Base-by-base conservation (phyloP, 2,329 filamentous ascomycete species). In the Paracorniculantispora psalliotae region DNA sequence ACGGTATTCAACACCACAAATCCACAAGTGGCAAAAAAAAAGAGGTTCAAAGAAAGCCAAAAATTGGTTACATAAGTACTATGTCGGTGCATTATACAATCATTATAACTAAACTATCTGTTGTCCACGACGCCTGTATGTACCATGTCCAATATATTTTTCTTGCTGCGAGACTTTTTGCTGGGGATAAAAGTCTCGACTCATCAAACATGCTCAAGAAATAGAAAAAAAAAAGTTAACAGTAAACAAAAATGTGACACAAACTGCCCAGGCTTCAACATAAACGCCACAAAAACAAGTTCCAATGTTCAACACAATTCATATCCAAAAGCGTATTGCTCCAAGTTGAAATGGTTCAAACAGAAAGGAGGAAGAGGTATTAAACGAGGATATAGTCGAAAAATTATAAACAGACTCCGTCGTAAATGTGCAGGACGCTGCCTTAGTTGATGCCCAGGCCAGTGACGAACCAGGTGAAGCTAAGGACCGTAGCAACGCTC, bases 401-500 rank as follows among this genome's bases (percentile, higher is more conserved):
- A 53, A 51, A 33, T n/a, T n/a, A n/a, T 13, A 25, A 9, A 26
- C 13, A 37, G 15, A 10, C 8, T 7, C 46, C 4, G 2, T 39
- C 26, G 47, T 39, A 15, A n/a, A 4, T 23, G 10, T 41, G 30
- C 17, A 19, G 44, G 7, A 4, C n/a, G 26, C 43, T n/a, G 13
- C 12, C 12, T 25, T 6, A 73, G 48, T 76, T 67, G 37, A 74
- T 66, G 9, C 71, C 74, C 12, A 83, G 67, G 2, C 84, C 83
- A 25, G 75, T 75, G 39, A 86, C 82, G 64, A 87, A 87, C 83
- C 83, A 87, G 30, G 83, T 86, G 63, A 87, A 87, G 67, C 81
- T 83, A 30, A 82, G 63, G 4, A 87, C 73, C 1, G 84, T 86
- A 46, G 84, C 68, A 33, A 80, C 51, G 64, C 79, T 78, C 80